A percentile compares a stretch with the other conserved stretches of the same genome.
phyloP scores from a whole-genome alignment of 768 basidiomycete genomes.

The Lactarius quietus region DNA sequence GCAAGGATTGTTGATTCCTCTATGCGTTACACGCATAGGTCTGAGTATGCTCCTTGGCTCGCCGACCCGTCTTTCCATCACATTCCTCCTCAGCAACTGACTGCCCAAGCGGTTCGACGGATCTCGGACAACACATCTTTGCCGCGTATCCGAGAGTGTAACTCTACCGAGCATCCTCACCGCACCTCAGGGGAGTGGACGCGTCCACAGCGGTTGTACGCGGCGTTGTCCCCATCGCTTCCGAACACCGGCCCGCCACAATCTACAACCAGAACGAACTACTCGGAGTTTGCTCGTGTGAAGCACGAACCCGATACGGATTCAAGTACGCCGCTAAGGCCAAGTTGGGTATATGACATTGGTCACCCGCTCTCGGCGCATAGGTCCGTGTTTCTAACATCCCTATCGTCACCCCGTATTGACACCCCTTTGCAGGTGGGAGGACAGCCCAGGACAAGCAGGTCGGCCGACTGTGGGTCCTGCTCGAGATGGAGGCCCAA shows the following conservation, averaged over 20 bases:
- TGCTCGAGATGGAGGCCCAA: not conserved
- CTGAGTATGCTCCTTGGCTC: constrained; percentile 4
- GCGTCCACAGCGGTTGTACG: not conserved
- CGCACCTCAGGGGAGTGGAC: constrained; percentile 2
- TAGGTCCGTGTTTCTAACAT: constrained; percentile 3
- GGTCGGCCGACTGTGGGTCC: not conserved
- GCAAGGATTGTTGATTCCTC: not conserved
- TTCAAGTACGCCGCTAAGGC: not conserved
- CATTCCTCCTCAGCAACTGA: not conserved
- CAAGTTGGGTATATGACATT: constrained; percentile 9
- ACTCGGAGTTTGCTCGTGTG: not conserved
- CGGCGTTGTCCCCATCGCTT: not conserved
- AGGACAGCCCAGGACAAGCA: not conserved
- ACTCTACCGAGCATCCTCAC: not conserved
- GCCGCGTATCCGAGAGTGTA: constrained; percentile 2
- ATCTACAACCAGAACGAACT: not conserved
- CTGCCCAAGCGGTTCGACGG: not conserved
- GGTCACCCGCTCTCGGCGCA: not conserved
- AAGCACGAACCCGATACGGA: constrained; percentile 17
- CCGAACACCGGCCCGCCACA: not conserved
- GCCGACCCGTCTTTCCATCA: constrained; percentile 7
- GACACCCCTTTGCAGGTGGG: constrained; percentile 1
- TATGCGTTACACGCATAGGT: not conserved
- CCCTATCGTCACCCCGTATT: not conserved
- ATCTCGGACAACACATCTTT: not conserved